Base-by-base conservation (phyloP, 768 basidiomycete genomes). In the Leccinum rimulosum region DNA sequence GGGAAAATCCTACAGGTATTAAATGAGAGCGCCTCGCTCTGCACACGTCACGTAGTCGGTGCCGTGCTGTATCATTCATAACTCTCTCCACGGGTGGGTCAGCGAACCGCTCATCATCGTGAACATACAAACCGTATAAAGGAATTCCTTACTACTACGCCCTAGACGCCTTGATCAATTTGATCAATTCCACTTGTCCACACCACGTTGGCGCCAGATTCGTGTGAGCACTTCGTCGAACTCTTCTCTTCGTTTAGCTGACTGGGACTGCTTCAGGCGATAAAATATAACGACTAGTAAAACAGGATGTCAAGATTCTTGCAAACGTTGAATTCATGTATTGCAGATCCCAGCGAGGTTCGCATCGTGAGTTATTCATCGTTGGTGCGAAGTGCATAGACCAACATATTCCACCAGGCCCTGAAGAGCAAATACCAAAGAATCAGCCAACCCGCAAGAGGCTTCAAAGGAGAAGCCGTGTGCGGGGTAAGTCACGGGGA, bases 291-390 rank as follows among this genome's bases (percentile, higher is more conserved):
- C n/a, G 49, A 56, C 17, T 56, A 61, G 45, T 52, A 65, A 50
- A 62, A 61, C 10, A 53, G 30, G 14, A 11, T 56, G 15, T 57
- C 51, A 11, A 61, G 33, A 60, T 53, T 61, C 11, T 56, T 53
- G 27, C 50, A 52, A 52, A 54, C 50, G 3, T 48, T 71, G 43
- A 71, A 63, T 56, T 64, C 68, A 43, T 71, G 68, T 52, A 61
- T 67, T 43, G 61, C 65, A 8, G 55, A 63, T 8, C 60, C 57
- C 47, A 58, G 59, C 25, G 59, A 71, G 15, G 33, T 47, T 6
- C 56, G 59, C 43, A 1, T 40, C 30, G 68, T 71, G 52, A 48
- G 68, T 58, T 7, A 19, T 55, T 51, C 10, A 9, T n/a, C 48
- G 47, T 27, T 30, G 45, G 17, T 33, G 4, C 10, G 22, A 33